Percentiles rank a stretch among this genome's conserved stretches.
These are phyloP conservation scores for Pseudognaphalium luteoalbum DNA, from an alignment of 129 eudicot genomes.

Conservation along the genomic window DNA sequence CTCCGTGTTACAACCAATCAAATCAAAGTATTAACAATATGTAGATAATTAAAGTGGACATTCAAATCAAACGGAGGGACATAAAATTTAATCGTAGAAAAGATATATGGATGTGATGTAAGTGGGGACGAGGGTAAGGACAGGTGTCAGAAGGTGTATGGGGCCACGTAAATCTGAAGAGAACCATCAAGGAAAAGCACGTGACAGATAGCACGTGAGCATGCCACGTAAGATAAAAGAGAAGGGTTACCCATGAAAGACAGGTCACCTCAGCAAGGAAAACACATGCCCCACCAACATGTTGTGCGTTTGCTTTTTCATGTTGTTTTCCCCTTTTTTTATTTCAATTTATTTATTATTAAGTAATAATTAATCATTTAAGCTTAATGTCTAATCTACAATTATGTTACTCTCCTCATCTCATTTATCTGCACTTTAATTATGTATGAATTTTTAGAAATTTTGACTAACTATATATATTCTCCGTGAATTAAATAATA, in stretches of 20 bases:
- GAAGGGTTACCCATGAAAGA: slow-evolving; percentile 22
- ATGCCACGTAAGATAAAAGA: slow-evolving; percentile 14
- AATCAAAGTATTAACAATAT: no score
- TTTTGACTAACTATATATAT: no score
- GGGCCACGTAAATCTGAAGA: slow-evolving; percentile 27
- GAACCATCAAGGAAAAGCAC: slow-evolving; percentile 17
- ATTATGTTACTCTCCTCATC: no score
- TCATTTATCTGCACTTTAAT: no score
- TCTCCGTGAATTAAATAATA: no score
- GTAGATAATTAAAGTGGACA: no score
- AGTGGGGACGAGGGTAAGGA: slow-evolving; percentile 4
- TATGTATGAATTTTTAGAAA: no score
- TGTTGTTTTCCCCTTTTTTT: neutral
- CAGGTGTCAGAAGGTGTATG: slow-evolving; percentile 19
- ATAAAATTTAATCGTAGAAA: neutral
- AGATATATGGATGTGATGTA: neutral
- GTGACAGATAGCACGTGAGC: slow-evolving; percentile 27
- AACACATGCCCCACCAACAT: slow-evolving; percentile 16
- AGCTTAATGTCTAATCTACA: neutral
- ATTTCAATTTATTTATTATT: neutral
- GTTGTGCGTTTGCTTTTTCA: neutral
- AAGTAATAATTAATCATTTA: neutral
- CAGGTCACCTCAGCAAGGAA: slow-evolving; percentile 19
- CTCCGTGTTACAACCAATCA: no score
- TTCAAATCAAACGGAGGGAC: no score